Evolutionary conservation across 2,329 filamentous ascomycete genomes (phyloP).

Genomic region (Diaporthe sp.): DNA sequence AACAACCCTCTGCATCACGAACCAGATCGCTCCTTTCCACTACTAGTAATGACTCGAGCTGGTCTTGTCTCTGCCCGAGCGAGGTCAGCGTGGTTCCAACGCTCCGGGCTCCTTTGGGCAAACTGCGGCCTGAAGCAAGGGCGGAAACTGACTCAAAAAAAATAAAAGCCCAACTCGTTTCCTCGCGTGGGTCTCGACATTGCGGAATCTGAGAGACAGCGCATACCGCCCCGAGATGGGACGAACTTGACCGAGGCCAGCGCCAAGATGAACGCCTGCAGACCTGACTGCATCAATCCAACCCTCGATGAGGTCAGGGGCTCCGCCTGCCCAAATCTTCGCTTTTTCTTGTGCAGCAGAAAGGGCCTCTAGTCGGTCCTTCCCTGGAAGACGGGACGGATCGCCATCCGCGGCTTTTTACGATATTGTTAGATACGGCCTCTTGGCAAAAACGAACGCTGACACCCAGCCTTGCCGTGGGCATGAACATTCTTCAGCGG

Average conservation of each 20-base stretch:
- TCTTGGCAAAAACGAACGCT: neutral
- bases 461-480: neutral
- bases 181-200: neutral
- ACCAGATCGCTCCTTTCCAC: neutral
- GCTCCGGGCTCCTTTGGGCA: neutral
- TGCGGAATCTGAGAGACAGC: neutral
- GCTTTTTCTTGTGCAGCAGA: slow-evolving; percentile 3
- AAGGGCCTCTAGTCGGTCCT: neutral
- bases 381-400: neutral
- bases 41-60: neutral
- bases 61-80: neutral
- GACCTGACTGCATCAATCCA: neutral
- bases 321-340: slow-evolving; percentile 18
- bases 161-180: neutral
- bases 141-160: neutral
- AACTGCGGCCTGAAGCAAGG: neutral
- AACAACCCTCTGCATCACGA: neutral
- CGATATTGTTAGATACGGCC: neutral
- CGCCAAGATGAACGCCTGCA: neutral
- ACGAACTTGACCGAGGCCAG: neutral
- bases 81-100: neutral
- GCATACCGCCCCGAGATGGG: neutral
- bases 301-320: neutral
- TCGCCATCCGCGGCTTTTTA: slow-evolving; percentile 4
- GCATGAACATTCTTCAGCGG: neutral